Conservation (phyloP, 2,329 filamentous ascomycete genomes). For the Didymellaceae sp. region DNA sequence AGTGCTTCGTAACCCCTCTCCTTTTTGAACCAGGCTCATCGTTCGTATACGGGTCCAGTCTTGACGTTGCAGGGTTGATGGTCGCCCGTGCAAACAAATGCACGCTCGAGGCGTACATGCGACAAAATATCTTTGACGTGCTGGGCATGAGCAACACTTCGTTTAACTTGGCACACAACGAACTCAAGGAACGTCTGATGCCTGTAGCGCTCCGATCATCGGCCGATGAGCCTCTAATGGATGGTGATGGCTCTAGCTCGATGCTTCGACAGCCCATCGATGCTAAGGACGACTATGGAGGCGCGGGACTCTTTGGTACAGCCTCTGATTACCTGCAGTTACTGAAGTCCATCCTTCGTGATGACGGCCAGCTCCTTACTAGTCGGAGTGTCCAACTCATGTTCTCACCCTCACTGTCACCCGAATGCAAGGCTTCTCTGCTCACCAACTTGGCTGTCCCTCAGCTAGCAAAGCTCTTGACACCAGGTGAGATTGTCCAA, state of each 20-base stretch:
- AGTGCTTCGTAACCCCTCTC: conserved; percentile 25
- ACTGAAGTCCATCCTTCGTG: conserved; percentile 24
- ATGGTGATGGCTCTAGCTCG: conserved; percentile 1
- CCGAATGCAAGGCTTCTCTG: conserved; percentile 11
- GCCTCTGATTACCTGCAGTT: conserved; percentile 29
- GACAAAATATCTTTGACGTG: conserved; percentile 29
- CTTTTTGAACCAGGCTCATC: conserved; percentile 37
- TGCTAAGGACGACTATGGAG: conserved; percentile 27
- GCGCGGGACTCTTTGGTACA: conserved; percentile 26
- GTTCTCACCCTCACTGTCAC: conserved; percentile 21
- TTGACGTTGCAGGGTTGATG: conserved; percentile 36
- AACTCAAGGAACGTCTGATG: conserved; percentile 25
- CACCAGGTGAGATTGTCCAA: conserved; percentile 22
- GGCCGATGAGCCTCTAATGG: conserved; percentile 14
- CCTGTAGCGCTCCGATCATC: conserved; percentile 17
- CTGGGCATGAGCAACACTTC: conserved; percentile 33
- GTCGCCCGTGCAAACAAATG: conserved; percentile 29
- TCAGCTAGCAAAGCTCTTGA: conserved; percentile 18
- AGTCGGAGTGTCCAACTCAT: conserved; percentile 22
- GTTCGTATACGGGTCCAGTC: conserved; percentile 29
- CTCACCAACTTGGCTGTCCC: conserved; percentile 11
- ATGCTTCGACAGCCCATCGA: conserved; percentile 11
- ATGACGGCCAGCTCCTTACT: conserved; percentile 27
- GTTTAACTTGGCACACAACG: conserved; percentile 22
- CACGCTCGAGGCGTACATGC: conserved; percentile 34